Conservation (phyloP, 148 eudicot genomes). For the Vaccinium myrtillus region DNA sequence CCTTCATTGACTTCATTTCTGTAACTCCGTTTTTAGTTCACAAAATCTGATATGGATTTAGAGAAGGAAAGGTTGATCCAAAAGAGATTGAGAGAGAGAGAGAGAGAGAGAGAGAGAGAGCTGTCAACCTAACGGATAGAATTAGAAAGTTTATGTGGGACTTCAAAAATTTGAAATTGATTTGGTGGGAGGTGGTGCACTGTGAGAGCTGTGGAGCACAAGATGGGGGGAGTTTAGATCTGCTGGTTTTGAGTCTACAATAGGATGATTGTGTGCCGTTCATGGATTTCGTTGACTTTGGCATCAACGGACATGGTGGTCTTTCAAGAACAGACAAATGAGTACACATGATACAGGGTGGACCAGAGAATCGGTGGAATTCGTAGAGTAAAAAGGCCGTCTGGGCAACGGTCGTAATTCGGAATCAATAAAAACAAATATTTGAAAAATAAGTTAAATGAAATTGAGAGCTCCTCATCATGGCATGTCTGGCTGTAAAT, state of each 20-base stretch:
- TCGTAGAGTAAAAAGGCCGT: no score
- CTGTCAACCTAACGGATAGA: conserved; percentile 18
- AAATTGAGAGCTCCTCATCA: no score
- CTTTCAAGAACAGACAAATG: neutral
- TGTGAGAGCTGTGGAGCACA: conserved; percentile 1
- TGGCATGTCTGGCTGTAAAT: no score
- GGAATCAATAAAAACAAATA: no score
- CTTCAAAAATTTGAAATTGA: conserved; percentile 27
- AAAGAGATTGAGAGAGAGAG: conserved; percentile 9
- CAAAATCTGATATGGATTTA: neutral
- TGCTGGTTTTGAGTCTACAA: neutral
- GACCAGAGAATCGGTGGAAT: no score
- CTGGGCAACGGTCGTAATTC: no score
- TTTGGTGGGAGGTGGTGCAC: conserved; percentile 21
- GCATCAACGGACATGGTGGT: neutral
- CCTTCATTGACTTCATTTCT: conserved; percentile 78
- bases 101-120: conserved; percentile 4
- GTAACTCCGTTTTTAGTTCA: neutral
- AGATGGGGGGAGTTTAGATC: neutral
- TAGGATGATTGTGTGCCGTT: neutral
- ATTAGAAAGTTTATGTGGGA: conserved; percentile 8
- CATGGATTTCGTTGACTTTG: neutral
- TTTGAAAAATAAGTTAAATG: no score
- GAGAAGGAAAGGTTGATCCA: neutral
- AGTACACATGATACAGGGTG: no score